Base-by-base conservation (phyloP, 2,329 filamentous ascomycete genomes). In the Aspergillus oerlinghausenensis region DNA sequence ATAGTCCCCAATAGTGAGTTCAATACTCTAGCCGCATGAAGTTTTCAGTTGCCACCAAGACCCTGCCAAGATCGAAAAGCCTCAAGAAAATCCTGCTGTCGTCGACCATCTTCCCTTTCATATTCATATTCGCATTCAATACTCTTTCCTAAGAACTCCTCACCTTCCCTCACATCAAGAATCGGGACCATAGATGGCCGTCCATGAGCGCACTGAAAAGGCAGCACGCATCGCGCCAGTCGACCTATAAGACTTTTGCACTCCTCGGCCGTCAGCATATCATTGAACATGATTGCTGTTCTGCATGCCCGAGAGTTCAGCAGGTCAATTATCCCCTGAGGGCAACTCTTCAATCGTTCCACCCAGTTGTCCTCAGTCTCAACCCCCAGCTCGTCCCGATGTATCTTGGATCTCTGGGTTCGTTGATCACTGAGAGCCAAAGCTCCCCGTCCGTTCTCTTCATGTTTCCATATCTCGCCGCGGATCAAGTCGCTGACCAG, bases 401-500 rank as follows among this genome's bases (percentile, higher is more conserved):
- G 10, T 17, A 35, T 17, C 29, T 32, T 14, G 29, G 29, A 32
- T 32, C 29, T 32, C 29, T 32, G 53, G 9, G 65, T 58, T 14
- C 28, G 51, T 55, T 14, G 50, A 47, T 3, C 51, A 54, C 42
- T 23, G 14, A 47, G 42, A 35, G 52, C 2, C 43, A 23, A 38
- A 32, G 52, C 50, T 14, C 54, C 55, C 40, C 55, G 49, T 9
- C 69, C 67, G 7, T 73, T 70, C 51, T 86, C 84, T 9, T 83
- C 79, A 1, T 84, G 76, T 51, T 79, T 82, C 87, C 89, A 96
- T 0, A 88, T 77, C 67, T 96, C 90, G 5, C 82, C 80, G 7
- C 92, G 85, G 8, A 97, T 75, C 10, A 97, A 75, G 4, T 90
- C 84, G 28, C 90, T 84, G 0, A 93, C 75, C 1, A 96, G 73